phyloP scores from a whole-genome alignment of 768 basidiomycete genomes.

The Chalciporus sphaerocephalus region DNA sequence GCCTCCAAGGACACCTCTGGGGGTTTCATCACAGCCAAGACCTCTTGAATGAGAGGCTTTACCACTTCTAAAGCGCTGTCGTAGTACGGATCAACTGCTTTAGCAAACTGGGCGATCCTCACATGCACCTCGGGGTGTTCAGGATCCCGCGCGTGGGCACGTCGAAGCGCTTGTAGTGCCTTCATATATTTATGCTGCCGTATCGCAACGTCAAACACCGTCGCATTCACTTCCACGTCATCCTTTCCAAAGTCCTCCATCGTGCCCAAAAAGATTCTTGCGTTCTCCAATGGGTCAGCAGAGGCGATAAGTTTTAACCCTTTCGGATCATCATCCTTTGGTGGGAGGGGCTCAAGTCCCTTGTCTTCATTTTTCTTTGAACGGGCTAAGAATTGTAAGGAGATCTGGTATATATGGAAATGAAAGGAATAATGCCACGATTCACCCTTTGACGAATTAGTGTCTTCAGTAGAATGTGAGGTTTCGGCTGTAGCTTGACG shows the following conservation, averaged over 20 bases:
- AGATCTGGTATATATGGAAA: conserved; percentile 10
- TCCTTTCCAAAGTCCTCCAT: conserved; percentile 48
- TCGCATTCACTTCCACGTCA: conserved; percentile 68
- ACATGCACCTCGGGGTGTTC: conserved; percentile 67
- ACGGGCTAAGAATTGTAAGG: conserved; percentile 20
- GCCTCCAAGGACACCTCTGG: conserved; percentile 53
- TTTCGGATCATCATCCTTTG: conserved; percentile 81
- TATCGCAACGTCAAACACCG: conserved; percentile 75
- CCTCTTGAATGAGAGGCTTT: conserved; percentile 45
- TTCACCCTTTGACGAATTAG: conserved; percentile 58
- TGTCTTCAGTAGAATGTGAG: conserved; percentile 35
- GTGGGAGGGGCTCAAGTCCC: conserved; percentile 51
- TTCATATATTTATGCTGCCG: conserved; percentile 84
- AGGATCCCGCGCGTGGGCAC: conserved; percentile 49
- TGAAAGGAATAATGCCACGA: conserved; percentile 12
- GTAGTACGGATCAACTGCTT: conserved; percentile 41
- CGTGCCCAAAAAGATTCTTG: conserved; percentile 65
- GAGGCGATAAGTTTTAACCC: conserved; percentile 65
- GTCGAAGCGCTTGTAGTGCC: conserved; percentile 63
- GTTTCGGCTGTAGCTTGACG: conserved; percentile 52
- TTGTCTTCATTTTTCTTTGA: conserved; percentile 55
- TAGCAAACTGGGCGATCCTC: conserved; percentile 61
- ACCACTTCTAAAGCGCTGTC: conserved; percentile 44
- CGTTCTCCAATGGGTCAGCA: conserved; percentile 67
- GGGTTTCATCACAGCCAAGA: conserved; percentile 51